A percentile compares a stretch with the other conserved stretches of the same genome.
Conservation (phyloP, 2,329 filamentous ascomycete genomes). For the Trichoderma sp. region DNA sequence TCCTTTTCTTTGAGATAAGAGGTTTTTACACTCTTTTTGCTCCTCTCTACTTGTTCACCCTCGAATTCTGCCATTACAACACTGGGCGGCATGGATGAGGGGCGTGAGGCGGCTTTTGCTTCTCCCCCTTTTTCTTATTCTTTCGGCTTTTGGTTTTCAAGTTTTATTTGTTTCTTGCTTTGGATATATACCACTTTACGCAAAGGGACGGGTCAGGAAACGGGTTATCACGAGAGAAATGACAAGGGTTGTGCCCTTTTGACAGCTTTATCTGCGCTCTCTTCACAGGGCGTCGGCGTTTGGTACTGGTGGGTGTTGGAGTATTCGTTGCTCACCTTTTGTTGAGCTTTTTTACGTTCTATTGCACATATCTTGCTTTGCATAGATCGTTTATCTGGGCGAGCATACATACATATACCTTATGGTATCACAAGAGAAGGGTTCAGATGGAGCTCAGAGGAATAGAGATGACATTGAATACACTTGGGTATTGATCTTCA, state of each 20-base stretch:
- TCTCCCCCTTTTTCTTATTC: neutral
- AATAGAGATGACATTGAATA: no score
- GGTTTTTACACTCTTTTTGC: neutral
- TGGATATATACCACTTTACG: constrained; percentile 13
- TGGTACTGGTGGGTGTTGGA: neutral
- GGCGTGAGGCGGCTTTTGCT: neutral
- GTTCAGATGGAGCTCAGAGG: no score
- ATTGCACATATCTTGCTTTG: no score
- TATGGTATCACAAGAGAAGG: no score
- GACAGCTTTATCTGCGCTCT: neutral
- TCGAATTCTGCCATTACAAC: neutral
- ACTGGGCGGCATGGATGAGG: neutral
- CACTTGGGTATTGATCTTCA: no score
- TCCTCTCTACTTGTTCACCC: neutral
- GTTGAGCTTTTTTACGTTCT: no score
- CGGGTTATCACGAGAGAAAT: constrained; percentile 11
- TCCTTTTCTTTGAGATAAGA: neutral
- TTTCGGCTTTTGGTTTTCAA: neutral
- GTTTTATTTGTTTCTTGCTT: neutral
- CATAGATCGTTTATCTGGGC: no score
- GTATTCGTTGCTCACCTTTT: neutral
- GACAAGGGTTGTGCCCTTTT: neutral
- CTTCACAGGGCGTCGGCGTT: no score
- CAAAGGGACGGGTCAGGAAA: constrained; percentile 3
- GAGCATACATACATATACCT: no score